Conservation (phyloP, 306 rosid species). For the Prunus fruticosa region DNA sequence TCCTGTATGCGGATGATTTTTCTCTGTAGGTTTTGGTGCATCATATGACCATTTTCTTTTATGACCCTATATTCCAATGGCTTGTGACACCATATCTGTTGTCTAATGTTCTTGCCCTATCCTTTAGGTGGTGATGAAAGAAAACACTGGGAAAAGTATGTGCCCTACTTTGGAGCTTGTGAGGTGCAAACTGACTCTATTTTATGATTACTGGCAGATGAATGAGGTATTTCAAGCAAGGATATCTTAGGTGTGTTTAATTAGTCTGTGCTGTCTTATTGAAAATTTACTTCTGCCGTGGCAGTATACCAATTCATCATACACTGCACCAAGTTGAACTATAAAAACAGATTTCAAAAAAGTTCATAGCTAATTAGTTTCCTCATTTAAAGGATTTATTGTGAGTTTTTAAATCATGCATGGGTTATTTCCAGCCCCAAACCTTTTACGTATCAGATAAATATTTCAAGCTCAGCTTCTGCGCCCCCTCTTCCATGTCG, state of each 20-base stretch:
- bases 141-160: conserved; percentile 34
- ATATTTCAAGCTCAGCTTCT: neutral
- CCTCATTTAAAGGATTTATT: neutral
- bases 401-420: neutral
- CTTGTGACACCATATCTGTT: neutral
- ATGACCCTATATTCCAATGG: neutral
- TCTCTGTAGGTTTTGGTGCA: neutral
- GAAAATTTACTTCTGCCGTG: neutral
- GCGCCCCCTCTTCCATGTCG: neutral
- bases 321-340: neutral
- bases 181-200: conserved; percentile 81
- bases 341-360: too few relatives aligned
- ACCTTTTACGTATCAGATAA: neutral
- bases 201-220: conserved; percentile 90
- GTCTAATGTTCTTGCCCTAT: conserved; percentile 9
- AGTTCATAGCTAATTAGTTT: neutral
- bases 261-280: neutral
- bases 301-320: neutral
- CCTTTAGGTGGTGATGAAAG: conserved; percentile 61
- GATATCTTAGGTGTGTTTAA: conserved; percentile 19
- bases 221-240: conserved; percentile 67
- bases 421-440: neutral
- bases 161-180: conserved; percentile 65
- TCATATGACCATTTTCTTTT: neutral
- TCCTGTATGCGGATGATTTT: neutral